Evolutionary conservation across 345 rosid genomes (phyloP).

Genomic region (Eucalyptus decipiens): DNA sequence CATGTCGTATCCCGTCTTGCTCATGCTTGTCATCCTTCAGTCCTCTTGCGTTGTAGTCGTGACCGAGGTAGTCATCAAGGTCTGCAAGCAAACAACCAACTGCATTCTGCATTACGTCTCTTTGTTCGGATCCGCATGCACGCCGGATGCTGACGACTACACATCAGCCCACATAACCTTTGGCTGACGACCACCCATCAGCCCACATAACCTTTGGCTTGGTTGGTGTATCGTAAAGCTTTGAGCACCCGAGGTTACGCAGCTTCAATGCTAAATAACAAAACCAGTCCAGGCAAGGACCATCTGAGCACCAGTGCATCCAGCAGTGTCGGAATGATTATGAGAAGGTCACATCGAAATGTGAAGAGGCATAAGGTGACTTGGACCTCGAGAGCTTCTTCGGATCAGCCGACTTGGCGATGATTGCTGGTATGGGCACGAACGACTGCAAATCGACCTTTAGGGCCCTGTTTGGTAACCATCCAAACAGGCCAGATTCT

Average conservation of each 20-base stretch:
- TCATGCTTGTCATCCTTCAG: neutral
- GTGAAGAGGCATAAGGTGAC: no score
- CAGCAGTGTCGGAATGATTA: no score
- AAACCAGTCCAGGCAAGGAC: neutral
- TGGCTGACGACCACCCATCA: neutral
- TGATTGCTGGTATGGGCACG: no score
- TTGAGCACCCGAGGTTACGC: slow-evolving; percentile 1
- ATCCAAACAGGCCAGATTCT: no score
- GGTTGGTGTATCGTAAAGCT: slow-evolving; percentile 8
- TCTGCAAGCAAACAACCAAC: slow-evolving; percentile 1
- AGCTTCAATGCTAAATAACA: neutral
- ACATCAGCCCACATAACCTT: slow-evolving; percentile 7
- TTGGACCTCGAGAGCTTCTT: no score
- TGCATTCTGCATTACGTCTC: slow-evolving; percentile 14
- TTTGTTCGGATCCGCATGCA: slow-evolving; percentile 15
- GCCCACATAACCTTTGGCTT: no score
- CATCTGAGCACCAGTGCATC: neutral
- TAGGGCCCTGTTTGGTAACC: no score
- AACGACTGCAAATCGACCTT: no score
- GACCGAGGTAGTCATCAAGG: neutral
- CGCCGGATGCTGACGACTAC: slow-evolving; percentile 11
- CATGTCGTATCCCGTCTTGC: neutral
- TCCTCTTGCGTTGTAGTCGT: neutral
- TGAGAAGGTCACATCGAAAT: no score
- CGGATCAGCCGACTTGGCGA: no score